Evolutionary conservation across 2,329 filamentous ascomycete genomes (phyloP), one percentile per base, ranked within the genome.

Genomic region (Apiospora koreana): DNA sequence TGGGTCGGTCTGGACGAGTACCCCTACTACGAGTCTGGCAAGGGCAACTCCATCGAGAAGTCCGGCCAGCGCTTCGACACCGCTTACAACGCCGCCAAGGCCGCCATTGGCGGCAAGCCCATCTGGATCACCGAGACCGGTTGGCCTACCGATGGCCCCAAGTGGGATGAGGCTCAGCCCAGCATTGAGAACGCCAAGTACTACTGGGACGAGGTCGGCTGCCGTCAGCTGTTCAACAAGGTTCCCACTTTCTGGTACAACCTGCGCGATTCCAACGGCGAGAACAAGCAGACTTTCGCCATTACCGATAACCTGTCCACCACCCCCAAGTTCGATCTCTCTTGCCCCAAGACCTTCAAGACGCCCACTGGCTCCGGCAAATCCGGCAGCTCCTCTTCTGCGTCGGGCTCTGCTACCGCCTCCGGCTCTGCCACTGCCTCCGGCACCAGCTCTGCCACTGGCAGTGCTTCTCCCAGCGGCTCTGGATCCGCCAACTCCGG

Each of bases 101-200:
- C 79, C 46, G 86, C 84, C 65, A 84, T 85, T 74, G 78, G 79
- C 38, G 84, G 82, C 75, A 88, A 88, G 82, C 85, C 84, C 72
- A 84, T 91, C 75, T 89, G 89, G 86, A 83, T 90, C 65, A 89
- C 88, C 25, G 89, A 92, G 84, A 91, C 88, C 16, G 90, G 90
- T 76, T 92, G 89, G 90, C 90, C 91, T 67, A 82, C 84, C 67
- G 80, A 78, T 45, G 91, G 91, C 48, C 77, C 82, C 14, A 81
- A 82, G 67, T 86, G 85, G 80, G 88, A 88, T 68, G 74, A 85
- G 79, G 90, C 87, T 68, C 84, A 86, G 12, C 78, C 91, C 66
- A 87, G 83, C 72, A 79, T 86, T 41, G 79, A 83, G 42, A 92
- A 92, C 77, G 88, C 90, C 72, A 85, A 89, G 83, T 84, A 82